A percentile compares a stretch with the other conserved stretches of the same genome.
Evolutionary conservation across 768 basidiomycete species (phyloP).

Genomic region (Russula vinacea): DNA sequence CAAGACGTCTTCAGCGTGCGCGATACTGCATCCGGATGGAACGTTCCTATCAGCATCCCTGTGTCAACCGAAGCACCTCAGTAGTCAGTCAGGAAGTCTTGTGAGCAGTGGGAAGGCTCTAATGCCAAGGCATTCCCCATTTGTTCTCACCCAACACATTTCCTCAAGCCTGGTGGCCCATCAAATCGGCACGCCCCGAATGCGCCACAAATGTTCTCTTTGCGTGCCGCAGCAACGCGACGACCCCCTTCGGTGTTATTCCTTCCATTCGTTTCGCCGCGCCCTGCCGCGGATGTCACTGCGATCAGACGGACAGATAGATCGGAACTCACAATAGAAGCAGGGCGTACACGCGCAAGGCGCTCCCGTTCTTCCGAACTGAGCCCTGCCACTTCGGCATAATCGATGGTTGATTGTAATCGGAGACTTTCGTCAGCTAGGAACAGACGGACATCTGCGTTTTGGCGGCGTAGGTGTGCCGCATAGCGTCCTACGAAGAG

Average conservation of each 20-base stretch:
- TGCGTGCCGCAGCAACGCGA: slow-evolving; percentile 65
- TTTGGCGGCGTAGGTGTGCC: slow-evolving; percentile 65
- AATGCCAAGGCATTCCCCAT: slow-evolving; percentile 18
- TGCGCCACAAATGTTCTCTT: slow-evolving; percentile 36
- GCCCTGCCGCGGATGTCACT: slow-evolving; percentile 50
- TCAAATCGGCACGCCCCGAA: slow-evolving; percentile 6
- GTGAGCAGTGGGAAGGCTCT: slow-evolving; percentile 7
- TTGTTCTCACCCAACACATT: slow-evolving; percentile 9
- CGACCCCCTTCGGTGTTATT: slow-evolving; percentile 78
- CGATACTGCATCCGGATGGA: slow-evolving; percentile 20
- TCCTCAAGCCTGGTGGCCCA: not conserved
- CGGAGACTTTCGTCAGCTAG: slow-evolving; percentile 68
- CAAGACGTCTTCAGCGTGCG: slow-evolving; percentile 15
- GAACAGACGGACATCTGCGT: slow-evolving; percentile 71
- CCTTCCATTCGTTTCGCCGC: slow-evolving; percentile 92
- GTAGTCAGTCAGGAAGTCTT: slow-evolving; percentile 16
- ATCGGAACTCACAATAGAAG: slow-evolving; percentile 54
- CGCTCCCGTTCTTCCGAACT: slow-evolving; percentile 74
- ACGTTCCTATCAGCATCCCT: slow-evolving; percentile 13
- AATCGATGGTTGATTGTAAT: slow-evolving; percentile 71
- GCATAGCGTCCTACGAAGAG: slow-evolving; percentile 52
- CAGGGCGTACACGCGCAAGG: slow-evolving; percentile 57
- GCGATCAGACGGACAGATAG: not conserved
- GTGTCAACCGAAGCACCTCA: slow-evolving; percentile 14
- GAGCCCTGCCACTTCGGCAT: slow-evolving; percentile 58